Evolutionary conservation across 345 rosid genomes (phyloP).

Genomic region (Arabis alpina): DNA sequence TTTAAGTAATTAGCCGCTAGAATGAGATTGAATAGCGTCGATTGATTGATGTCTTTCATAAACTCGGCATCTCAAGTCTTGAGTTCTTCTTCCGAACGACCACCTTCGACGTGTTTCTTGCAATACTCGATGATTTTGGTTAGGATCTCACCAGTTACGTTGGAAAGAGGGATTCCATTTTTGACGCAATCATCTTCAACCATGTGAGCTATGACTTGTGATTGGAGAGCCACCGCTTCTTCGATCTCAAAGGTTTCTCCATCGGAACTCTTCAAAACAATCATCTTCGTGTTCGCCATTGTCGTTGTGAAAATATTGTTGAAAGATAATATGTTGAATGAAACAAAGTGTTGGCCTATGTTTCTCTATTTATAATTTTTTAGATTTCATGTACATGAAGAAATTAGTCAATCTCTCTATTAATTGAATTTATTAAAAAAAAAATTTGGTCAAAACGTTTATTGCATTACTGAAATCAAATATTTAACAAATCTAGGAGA

Average conservation of each 20-base stretch:
- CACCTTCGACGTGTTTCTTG: constrained; percentile 1
- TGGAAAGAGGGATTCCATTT: not conserved
- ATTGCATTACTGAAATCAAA: too few species aligned
- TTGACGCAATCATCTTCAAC: not conserved
- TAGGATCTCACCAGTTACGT: not conserved
- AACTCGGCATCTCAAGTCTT: not conserved
- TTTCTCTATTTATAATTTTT: too few species aligned
- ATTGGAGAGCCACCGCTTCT: constrained; percentile 8
- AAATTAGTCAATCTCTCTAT: too few species aligned
- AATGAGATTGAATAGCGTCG: not conserved
- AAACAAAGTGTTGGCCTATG: not conserved
- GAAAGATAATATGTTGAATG: not conserved
- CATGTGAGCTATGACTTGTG: not conserved
- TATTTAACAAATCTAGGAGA: too few species aligned
- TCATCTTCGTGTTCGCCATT: not conserved
- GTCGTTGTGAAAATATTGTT: not conserved
- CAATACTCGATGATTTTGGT: constrained; percentile 21
- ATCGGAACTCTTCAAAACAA: constrained; percentile 8
- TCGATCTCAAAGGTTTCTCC: constrained; percentile 14
- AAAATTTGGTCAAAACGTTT: too few species aligned
- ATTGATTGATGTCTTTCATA: not conserved
- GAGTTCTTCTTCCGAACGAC: not conserved
- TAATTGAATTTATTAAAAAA: too few species aligned
- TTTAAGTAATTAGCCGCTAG: not conserved
- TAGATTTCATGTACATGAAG: too few species aligned